Evolutionary conservation across 2,329 filamentous ascomycete genomes (phyloP).

Genomic region (Lachnellula subtilissima): DNA sequence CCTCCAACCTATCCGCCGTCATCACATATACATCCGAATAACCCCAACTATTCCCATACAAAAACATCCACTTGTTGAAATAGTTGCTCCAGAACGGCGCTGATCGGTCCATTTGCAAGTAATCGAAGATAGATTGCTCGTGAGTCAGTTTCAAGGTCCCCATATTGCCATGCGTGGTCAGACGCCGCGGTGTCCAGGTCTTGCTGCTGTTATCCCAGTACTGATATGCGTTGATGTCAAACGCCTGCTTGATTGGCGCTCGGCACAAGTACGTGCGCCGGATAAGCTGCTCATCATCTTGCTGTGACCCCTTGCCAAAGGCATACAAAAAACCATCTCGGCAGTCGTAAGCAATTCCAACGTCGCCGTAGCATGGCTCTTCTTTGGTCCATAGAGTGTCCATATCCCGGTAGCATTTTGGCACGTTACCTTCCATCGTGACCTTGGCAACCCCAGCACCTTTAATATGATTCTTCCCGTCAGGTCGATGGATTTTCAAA

Average conservation of each 20-base stretch:
- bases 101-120: not conserved
- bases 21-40: slow-evolving; percentile 8
- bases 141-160: not conserved
- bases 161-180: not conserved
- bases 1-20: slow-evolving; percentile 5
- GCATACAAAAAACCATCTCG: slow-evolving; percentile 5
- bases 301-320: slow-evolving; percentile 2
- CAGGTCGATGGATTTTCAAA: slow-evolving; percentile 5
- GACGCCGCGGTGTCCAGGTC: not conserved
- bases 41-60: slow-evolving; percentile 7
- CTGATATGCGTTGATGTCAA: slow-evolving; percentile 1
- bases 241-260: not conserved
- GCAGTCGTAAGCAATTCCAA: slow-evolving; percentile 1
- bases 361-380: slow-evolving; percentile 4
- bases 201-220: slow-evolving; percentile 1
- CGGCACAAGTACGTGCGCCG: slow-evolving; percentile 4
- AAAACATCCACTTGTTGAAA: slow-evolving; percentile 7
- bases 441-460: slow-evolving; percentile 2
- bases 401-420: not conserved
- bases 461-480: slow-evolving; percentile 1
- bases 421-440: slow-evolving; percentile 1
- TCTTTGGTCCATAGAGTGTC: slow-evolving; percentile 3
- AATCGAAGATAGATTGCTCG: slow-evolving; percentile 3
- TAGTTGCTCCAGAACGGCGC: slow-evolving; percentile 7
- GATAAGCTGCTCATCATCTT: slow-evolving; percentile 3